These are phyloP conservation scores for Erigeron canadensis DNA, from an alignment of 129 eudicot genomes.

Conservation along the genomic window DNA sequence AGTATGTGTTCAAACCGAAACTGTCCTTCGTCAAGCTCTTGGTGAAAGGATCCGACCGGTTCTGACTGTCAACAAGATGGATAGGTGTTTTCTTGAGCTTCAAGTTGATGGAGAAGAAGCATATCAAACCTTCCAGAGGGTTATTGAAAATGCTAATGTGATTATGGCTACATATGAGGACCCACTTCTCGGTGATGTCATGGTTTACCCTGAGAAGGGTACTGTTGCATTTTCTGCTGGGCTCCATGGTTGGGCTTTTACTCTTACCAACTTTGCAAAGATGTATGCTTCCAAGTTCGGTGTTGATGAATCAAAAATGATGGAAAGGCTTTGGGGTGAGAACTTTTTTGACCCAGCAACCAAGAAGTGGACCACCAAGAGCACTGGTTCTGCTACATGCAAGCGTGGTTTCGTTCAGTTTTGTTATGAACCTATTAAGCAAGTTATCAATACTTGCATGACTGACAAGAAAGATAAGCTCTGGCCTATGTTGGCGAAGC, in stretches of 20 bases:
- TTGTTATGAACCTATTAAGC: slow-evolving; percentile 62
- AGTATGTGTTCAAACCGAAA: slow-evolving; percentile 67
- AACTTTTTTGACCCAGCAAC: slow-evolving; percentile 50
- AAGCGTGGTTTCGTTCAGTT: slow-evolving; percentile 73
- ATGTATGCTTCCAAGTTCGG: slow-evolving; percentile 64
- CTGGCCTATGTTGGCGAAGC: slow-evolving; percentile 49
- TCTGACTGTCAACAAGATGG: slow-evolving; percentile 63
- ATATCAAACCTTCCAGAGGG: slow-evolving; percentile 58
- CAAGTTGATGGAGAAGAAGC: slow-evolving; percentile 74
- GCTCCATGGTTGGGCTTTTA: slow-evolving; percentile 48
- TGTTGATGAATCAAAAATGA: slow-evolving; percentile 62
- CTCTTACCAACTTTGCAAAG: slow-evolving; percentile 50
- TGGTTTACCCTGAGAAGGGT: slow-evolving; percentile 70
- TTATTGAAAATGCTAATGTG: slow-evolving; percentile 50
- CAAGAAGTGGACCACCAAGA: slow-evolving; percentile 60
- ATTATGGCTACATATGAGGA: slow-evolving; percentile 59
- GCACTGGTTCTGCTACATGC: slow-evolving; percentile 41
- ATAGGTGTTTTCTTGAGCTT: slow-evolving; percentile 70
- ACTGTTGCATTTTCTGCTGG: slow-evolving; percentile 71
- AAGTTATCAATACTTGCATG: slow-evolving; percentile 55
- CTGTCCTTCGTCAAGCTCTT: slow-evolving; percentile 69
- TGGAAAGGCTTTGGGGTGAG: slow-evolving; percentile 71
- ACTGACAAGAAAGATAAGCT: slow-evolving; percentile 51
- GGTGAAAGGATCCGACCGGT: slow-evolving; percentile 68
- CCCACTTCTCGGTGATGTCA: slow-evolving; percentile 61